Base-by-base conservation (phyloP, 225 moss, liverwort and hornwort species). In the Neckera pumila region DNA sequence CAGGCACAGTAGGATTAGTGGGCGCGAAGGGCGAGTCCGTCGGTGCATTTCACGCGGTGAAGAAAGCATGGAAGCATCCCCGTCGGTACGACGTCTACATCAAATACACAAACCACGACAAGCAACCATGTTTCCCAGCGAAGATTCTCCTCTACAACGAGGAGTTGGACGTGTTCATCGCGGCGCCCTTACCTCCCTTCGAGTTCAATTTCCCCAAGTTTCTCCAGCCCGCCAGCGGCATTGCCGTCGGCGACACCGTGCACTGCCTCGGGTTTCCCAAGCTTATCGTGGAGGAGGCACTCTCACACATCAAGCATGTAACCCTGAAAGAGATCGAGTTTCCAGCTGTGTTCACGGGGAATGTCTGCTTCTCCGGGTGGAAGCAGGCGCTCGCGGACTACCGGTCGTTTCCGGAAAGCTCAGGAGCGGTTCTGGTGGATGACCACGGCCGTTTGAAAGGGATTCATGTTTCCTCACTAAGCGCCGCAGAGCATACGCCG, bases 371-470 rank as follows among this genome's bases (percentile, higher is more conserved):
- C 26, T 87, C 76, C 5, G 93, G 93, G 31, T 94, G 94, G 93
- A 93, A 93, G 85, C 90, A 94, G 76, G 94, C 85, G 38, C 86
- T 94, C 21, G 91, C 93, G 13, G 89, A 94, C 27, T 94, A 94
- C 25, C 51, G 36, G 11, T 87, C 89, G 47, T 92, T 94, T 42
- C 89, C 87, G 5, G 71, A 91, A 25, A 89, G 82, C 79, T 62
- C 53, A 3, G 93, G 94, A 62, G 92, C 90, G 31, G 43, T 94
- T 2, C 58, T 94, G 49, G 94, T 94, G 56, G 93, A 94, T 61
- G 89, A 90, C 33, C 42, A 87, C 8, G 92, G 93, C 4, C 45
- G 59, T 40, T 89, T 93, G 73, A 94, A 94, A 34, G 94, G 94
- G 21, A 91, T 94, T 78, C 94, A 94, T n/a, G 59, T 88, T 9